Evolutionary conservation across 1,284 basidiomycete species (phyloP).

Genomic region (Malassezia cuniculi): DNA sequence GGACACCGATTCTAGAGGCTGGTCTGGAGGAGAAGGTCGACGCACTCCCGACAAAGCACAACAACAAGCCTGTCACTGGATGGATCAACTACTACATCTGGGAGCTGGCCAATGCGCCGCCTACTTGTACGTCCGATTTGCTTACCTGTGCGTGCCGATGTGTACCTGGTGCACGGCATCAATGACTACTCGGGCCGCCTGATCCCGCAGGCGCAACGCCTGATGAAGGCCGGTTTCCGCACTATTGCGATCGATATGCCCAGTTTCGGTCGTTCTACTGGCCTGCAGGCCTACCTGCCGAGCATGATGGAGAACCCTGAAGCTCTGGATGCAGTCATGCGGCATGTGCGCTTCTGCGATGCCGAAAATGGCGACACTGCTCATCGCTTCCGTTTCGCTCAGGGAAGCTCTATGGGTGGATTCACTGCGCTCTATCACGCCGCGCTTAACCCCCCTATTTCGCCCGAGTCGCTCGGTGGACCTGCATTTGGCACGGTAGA

Average conservation of each 20-base stretch:
- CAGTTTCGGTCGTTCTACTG: constrained; percentile 46
- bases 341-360: constrained; percentile 44
- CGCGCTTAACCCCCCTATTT: constrained; percentile 33
- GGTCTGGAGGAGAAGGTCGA: constrained; percentile 14
- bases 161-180: constrained; percentile 38
- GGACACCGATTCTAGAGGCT: constrained; percentile 18
- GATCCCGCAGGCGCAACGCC: constrained; percentile 47
- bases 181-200: constrained; percentile 36
- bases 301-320: constrained; percentile 46
- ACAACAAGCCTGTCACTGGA: constrained; percentile 13
- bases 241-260: constrained; percentile 50
- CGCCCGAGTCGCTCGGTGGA: constrained; percentile 15
- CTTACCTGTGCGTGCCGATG: constrained; percentile 26
- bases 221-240: constrained; percentile 49
- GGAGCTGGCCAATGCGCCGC: constrained; percentile 17
- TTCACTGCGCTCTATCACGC: constrained; percentile 46
- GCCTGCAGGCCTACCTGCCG: constrained; percentile 48
- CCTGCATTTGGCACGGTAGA: constrained; percentile 12
- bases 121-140: not conserved
- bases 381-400: constrained; percentile 42
- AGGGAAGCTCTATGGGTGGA: constrained; percentile 46
- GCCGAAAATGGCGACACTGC: constrained; percentile 14
- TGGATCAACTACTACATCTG: constrained; percentile 38
- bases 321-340: constrained; percentile 48
- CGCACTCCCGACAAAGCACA: not conserved